A percentile compares a stretch with the other conserved stretches of the same genome.
Conservation (phyloP, 805 yeast genomes). For the Teunomyces tritomae region DNA sequence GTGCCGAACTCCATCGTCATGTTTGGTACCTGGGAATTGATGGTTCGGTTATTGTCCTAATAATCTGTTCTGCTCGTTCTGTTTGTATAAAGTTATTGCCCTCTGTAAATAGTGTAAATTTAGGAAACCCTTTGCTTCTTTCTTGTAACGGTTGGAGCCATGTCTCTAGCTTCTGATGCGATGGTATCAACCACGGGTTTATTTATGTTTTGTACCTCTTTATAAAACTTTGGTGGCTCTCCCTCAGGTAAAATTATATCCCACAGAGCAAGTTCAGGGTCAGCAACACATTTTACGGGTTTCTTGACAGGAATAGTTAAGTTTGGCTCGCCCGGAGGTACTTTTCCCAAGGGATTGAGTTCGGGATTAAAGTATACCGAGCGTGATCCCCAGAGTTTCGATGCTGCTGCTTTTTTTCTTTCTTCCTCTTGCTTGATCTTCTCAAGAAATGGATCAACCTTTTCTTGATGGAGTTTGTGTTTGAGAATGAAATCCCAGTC, state of each 20-base stretch:
- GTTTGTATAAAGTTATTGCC: conserved; percentile 3
- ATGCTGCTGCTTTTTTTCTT: conserved; percentile 14
- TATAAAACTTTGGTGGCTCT: conserved; percentile 47
- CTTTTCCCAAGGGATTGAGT: conserved; percentile 58
- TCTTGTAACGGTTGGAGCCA: neutral
- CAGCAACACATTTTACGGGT: neutral
- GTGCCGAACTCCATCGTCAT: conserved; percentile 97
- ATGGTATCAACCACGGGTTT: conserved; percentile 8
- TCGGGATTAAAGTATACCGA: conserved; percentile 66
- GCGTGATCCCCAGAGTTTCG: conserved; percentile 40
- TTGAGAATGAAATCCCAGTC: conserved; percentile 42
- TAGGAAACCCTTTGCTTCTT: neutral
- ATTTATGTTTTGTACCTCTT: conserved; percentile 32
- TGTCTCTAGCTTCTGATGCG: conserved; percentile 8
- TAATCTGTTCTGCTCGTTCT: neutral
- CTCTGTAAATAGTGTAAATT: conserved; percentile 6
- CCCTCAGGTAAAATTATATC: conserved; percentile 39
- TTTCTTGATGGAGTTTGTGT: conserved; percentile 32
- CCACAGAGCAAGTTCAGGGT: conserved; percentile 9
- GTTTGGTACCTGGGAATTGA: conserved; percentile 98
- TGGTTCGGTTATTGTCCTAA: conserved; percentile 34
- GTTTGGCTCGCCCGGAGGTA: conserved; percentile 37
- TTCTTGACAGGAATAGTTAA: conserved; percentile 30
- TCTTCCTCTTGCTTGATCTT: conserved; percentile 16
- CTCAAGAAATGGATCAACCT: conserved; percentile 22